Evolutionary conservation across 2,329 filamentous ascomycete species (phyloP), one percentile per base, ranked within the genome.

Genomic region (Fusarium armeniacum): DNA sequence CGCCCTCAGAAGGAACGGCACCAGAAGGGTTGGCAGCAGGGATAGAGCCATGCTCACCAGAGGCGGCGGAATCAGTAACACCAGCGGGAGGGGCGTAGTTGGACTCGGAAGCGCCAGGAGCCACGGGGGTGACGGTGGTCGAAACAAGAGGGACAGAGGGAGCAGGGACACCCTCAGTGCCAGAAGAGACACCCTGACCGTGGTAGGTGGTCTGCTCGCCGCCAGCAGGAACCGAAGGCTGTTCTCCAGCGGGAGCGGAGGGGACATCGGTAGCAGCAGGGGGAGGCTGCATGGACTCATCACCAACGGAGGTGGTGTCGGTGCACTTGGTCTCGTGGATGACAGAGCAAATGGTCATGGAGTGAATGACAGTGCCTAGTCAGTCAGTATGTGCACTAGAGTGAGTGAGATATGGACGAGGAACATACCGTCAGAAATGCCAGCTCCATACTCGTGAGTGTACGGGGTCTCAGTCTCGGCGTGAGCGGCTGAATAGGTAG

Each of bases 281-380:
- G 35, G 67, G 53, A 28, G 26, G n/a, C 52, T 65, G 65, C 28
- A 41, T 40, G 7, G 35, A 59, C 13, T 59, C 55, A 24, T 53
- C 66, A 43, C 61, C 74, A 41, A 72, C 78, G 28, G 77, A 77
- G 51, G 76, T 69, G 49, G 74, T 71, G 47, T 76, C 63, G 33
- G 73, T 65, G 71, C 80, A 82, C 54, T 74, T 67, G 33, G 79
- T 81, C 58, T 74, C 75, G 30, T 78, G 73, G 30, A 79, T 67
- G 51, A 81, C 62, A 65, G 75, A 76, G 75, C 80, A 81, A 56
- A 78, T 67, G 70, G 79, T 80, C 69, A 80, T 75, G 30, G 78
- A 76, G 67, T 78, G 78, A 44, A 81, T 65, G 32, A 78, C 54
- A 24, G 71, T 67, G 4, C 78, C 79, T 81, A 45, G 10, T 54